These are phyloP conservation scores for Acanthamoeba lenticulata DNA, from an alignment of 208 protist species.

Conservation along the genomic window DNA sequence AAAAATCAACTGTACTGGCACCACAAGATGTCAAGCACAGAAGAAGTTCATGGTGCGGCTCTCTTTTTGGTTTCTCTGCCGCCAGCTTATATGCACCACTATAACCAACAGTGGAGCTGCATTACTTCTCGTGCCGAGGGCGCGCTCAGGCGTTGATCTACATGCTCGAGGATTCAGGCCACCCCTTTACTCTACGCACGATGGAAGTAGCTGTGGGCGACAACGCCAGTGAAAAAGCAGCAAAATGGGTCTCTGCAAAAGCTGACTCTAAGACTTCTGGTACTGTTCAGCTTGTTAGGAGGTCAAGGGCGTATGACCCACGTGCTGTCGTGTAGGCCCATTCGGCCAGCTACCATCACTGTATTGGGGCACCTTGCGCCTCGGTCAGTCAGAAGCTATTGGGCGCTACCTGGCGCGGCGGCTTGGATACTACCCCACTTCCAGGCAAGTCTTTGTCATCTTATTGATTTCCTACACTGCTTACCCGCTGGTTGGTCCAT, in stretches of 20 bases:
- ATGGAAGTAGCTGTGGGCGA: not conserved
- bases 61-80: too few species aligned
- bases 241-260: not conserved
- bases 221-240: not conserved
- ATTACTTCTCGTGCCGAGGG: not conserved
- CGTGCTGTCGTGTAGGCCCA: not conserved
- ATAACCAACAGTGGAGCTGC: not conserved
- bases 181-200: not conserved
- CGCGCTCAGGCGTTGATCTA: not conserved
- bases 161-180: not conserved
- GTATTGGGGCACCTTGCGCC: not conserved
- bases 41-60: too few species aligned
- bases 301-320: not conserved
- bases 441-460: not conserved
- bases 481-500: not conserved
- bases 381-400: not conserved
- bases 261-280: not conserved
- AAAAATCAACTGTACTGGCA: too few species aligned
- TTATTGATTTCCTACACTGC: not conserved
- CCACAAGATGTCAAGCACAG: too few species aligned
- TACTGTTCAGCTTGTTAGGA: not conserved
- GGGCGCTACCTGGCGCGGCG: not conserved
- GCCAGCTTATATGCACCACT: too few species aligned
- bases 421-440: not conserved
- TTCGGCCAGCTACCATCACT: constrained; percentile 7